Conservation (phyloP, 129 eudicot species). For the Chrysanthemum seticuspe region DNA sequence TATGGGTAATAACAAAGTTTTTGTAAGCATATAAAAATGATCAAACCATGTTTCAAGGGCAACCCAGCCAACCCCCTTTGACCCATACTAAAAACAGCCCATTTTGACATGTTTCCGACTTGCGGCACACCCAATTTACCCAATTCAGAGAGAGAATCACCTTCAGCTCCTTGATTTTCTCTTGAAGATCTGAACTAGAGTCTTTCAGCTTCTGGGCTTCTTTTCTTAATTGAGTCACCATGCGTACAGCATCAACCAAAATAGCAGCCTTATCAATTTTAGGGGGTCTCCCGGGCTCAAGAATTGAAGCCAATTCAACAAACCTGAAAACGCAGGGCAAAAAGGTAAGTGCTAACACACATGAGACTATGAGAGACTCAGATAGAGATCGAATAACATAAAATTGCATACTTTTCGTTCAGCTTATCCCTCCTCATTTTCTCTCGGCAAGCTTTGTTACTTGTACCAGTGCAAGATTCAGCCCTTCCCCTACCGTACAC, state of each 20-base stretch:
- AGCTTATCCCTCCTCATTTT: conserved; percentile 86
- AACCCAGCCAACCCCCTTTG: not conserved
- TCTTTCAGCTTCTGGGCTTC: conserved; percentile 83
- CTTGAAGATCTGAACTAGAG: conserved; percentile 64
- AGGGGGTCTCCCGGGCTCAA: conserved; percentile 82
- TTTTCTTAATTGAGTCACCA: conserved; percentile 67
- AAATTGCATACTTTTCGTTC: conserved; percentile 61
- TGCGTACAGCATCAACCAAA: conserved; percentile 75
- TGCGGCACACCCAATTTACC: not conserved
- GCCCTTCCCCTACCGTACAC: conserved; percentile 55
- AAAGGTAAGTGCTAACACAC: not conserved
- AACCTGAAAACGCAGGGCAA: conserved; percentile 39
- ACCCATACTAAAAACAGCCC: not conserved
- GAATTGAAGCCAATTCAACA: conserved; percentile 76
- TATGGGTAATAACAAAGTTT: not conserved
- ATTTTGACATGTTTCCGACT: not conserved
- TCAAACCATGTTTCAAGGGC: not conserved
- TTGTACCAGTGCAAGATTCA: conserved; percentile 63
- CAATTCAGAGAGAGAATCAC: conserved; percentile 22
- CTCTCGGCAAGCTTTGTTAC: conserved; percentile 93
- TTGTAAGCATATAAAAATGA: not conserved
- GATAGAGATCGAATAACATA: conserved; percentile 4
- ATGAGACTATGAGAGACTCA: not conserved
- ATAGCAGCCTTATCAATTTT: conserved; percentile 81
- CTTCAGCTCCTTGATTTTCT: conserved; percentile 78